These are phyloP conservation scores for Miamiensis avidus DNA, from an alignment of 169 alveolate species.

Conservation along the genomic window DNA sequence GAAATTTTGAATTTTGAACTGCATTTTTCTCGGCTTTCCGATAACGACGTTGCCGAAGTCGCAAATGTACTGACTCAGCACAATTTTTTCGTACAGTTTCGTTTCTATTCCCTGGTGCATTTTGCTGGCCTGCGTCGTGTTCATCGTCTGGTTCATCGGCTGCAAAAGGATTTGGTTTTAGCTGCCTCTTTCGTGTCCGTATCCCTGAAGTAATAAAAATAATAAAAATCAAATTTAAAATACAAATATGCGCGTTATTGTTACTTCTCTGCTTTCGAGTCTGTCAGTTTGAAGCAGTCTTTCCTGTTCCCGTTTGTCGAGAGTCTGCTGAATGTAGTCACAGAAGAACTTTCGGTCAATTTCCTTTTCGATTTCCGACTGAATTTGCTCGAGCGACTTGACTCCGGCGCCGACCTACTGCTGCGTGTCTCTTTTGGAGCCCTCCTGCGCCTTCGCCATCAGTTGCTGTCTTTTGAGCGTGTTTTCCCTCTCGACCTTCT, in stretches of 20 bases:
- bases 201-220: too few species aligned
- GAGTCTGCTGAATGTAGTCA: conserved; percentile 18
- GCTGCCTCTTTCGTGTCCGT: neutral
- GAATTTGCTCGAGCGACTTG: conserved; percentile 35
- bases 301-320: conserved; percentile 19
- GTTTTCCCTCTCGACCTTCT: conserved; percentile 47
- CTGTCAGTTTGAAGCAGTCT: neutral
- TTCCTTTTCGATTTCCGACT: conserved; percentile 37
- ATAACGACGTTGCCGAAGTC: conserved; percentile 90
- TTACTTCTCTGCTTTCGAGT: neutral
- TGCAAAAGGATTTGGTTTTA: neutral
- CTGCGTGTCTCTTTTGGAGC: conserved; percentile 3
- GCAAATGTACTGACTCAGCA: conserved; percentile 82
- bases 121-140: conserved; percentile 27
- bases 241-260: neutral
- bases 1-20: conserved; percentile 75
- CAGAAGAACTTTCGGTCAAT: conserved; percentile 40
- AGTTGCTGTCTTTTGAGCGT: conserved; percentile 41
- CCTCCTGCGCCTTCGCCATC: conserved; percentile 43
- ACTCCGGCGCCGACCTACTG: conserved; percentile 3
- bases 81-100: conserved; percentile 43
- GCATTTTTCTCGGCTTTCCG: conserved; percentile 65
- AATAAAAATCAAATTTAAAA: too few species aligned
- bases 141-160: conserved; percentile 1
- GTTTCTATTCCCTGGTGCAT: conserved; percentile 43